A percentile compares a stretch with the other conserved stretches of the same genome.
Conservation (phyloP, 2,329 filamentous ascomycete genomes). For the Saccharata proteae region DNA sequence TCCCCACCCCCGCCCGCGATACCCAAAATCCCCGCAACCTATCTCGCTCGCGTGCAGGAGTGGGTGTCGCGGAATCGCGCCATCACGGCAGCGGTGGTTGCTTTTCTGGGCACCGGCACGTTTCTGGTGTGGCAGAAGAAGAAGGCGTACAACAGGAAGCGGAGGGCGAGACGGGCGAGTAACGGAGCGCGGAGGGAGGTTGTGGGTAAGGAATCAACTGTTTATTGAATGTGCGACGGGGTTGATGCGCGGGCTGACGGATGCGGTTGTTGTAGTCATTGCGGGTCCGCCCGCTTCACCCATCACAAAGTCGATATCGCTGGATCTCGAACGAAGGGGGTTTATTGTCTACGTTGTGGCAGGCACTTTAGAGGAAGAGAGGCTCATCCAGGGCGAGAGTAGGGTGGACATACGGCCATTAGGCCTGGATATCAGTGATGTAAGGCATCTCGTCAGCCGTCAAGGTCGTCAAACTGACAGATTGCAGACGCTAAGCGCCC, state of each 20-base stretch:
- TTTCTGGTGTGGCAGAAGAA: constrained; percentile 50
- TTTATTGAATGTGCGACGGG: not conserved
- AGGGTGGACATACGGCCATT: constrained; percentile 72
- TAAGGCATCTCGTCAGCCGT: constrained; percentile 28
- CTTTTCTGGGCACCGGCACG: constrained; percentile 55
- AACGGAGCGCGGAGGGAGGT: constrained; percentile 86
- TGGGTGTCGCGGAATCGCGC: constrained; percentile 67
- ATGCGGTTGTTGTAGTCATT: constrained; percentile 61
- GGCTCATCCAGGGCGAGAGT: constrained; percentile 62
- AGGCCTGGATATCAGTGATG: constrained; percentile 70
- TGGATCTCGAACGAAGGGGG: constrained; percentile 81
- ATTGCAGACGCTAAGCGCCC: constrained; percentile 52
- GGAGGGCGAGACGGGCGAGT: constrained; percentile 64
- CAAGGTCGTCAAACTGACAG: constrained; percentile 12
- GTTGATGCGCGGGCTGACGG: constrained; percentile 9
- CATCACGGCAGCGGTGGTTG: constrained; percentile 56
- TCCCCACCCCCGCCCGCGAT: constrained; percentile 35
- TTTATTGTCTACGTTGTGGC: constrained; percentile 91
- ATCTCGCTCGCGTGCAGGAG: constrained; percentile 47
- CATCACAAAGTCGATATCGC: constrained; percentile 66
- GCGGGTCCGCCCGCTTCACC: constrained; percentile 80
- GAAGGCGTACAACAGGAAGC: constrained; percentile 45
- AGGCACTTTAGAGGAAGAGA: constrained; percentile 73
- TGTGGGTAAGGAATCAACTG: constrained; percentile 37
- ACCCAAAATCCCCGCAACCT: constrained; percentile 23